Percentiles rank a stretch among this genome's conserved stretches.
Conservation (phyloP, 2,329 filamentous ascomycete species). For the Penicillium sp. region DNA sequence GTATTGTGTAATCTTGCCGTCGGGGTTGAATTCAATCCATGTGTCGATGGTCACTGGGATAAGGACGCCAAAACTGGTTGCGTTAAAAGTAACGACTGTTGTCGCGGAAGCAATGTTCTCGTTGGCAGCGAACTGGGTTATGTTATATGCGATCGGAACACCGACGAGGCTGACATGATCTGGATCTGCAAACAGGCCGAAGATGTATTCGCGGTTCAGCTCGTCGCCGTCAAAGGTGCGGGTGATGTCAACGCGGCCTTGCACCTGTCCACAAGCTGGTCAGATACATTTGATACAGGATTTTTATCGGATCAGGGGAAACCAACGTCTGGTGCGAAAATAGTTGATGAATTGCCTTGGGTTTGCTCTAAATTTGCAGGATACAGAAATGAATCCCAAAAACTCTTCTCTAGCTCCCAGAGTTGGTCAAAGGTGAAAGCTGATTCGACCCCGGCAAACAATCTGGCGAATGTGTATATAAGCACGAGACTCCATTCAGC, state of each 20-base stretch:
- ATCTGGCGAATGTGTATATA: neutral
- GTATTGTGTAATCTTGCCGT: slow-evolving; percentile 27
- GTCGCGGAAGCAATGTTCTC: slow-evolving; percentile 24
- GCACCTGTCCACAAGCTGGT: slow-evolving; percentile 15
- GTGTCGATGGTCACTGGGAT: slow-evolving; percentile 29
- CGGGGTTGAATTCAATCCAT: slow-evolving; percentile 25
- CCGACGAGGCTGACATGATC: slow-evolving; percentile 21
- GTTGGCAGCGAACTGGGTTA: slow-evolving; percentile 27
- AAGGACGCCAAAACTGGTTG: slow-evolving; percentile 22
- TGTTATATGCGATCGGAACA: slow-evolving; percentile 25
- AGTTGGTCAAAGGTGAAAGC: slow-evolving; percentile 23
- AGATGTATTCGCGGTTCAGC: slow-evolving; percentile 32
- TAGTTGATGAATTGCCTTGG: slow-evolving; percentile 20
- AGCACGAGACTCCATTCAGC: neutral
- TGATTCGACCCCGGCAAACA: neutral
- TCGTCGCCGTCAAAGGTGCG: slow-evolving; percentile 28
- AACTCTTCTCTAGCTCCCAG: slow-evolving; percentile 24
- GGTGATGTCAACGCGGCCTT: slow-evolving; percentile 30
- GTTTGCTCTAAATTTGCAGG: slow-evolving; percentile 25
- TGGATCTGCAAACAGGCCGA: slow-evolving; percentile 26
- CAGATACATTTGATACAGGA: no score
- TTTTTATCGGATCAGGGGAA: no score
- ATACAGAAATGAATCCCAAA: slow-evolving; percentile 29
- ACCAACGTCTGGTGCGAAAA: slow-evolving; percentile 25
- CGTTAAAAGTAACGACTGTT: slow-evolving; percentile 27